Evolutionary conservation across 2,329 filamentous ascomycete genomes (phyloP), one percentile per base, ranked within the genome.

Genomic region (Ophiostoma pallidulum): DNA sequence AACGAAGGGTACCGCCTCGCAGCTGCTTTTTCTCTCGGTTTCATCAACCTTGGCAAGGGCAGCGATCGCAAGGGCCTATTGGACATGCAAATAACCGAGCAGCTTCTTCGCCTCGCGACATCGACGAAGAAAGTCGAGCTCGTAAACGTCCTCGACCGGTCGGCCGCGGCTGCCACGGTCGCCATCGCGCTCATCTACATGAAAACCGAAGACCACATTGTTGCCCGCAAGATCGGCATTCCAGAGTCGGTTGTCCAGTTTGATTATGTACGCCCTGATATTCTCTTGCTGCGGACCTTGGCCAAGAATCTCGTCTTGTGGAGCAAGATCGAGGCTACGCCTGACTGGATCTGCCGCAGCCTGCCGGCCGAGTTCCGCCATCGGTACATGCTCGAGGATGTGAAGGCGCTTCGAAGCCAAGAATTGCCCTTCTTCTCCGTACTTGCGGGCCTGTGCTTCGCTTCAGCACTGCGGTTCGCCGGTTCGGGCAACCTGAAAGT

Each of bases 1-100:
- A 91, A 94, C 60, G 92, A 98, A 67, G 90, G 90, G n/a, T 98
- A 98, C 64, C 82, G 94, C 35, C 74, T 98, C 31, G 90, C 92
- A 8, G 90, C 94, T 16, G 94, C 92, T 0, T 95, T 96, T 58
- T 84, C 94, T 0, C 74, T 98, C 0, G 92, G 92, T 0, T 82
- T 94, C 55, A 96, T 98, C 65, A 98, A 98, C 62, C 70, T 98
- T 1, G 92, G 85, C 48, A 94, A 91, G 60, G 94, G 92, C 18
- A 84, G 80, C 51, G 86, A 96, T 58, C 72, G 97, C 24, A 84
- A 84, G 59, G 91, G 91, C 9, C 73, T 98, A 41, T 86, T 94
- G 55, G 92, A 97, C 59, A 94, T 98, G 88, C 80, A 82, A 40
- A 77, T 98, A 8, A 86, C 92, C 0, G 91, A 97, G 60, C 84